Base-by-base conservation (phyloP, 106 monocot species). In the Dendrobium officinale region DNA sequence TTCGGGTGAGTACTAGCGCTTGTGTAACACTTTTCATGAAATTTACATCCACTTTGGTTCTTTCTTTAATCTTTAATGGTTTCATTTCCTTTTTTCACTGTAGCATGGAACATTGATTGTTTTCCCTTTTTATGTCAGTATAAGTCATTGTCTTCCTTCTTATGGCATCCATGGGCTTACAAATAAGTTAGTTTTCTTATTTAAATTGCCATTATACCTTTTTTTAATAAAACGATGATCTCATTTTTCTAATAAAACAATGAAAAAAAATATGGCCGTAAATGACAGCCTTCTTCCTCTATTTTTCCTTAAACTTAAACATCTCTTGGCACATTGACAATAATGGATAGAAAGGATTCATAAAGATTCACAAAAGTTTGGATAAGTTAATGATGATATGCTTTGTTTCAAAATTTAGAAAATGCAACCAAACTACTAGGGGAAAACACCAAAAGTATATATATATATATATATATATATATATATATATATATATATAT, bases 1-100 rank as follows among this genome's bases (percentile, higher is more conserved):
- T 67, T 24, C 61, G 82, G 81, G 83, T 81, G 33, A 49, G 58
- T 55, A 49, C 51, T 59, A 47, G 41, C 55, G 33, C 20, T 42
- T 73, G 78, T 77, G 9, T 20, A 56, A 76, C 20, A 67, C 77
- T n/a, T 40, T 55, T 4, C 26, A 4, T 2, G 40, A 72, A 16
- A 42, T 44, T 13, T 4, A 41, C 26, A 55, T 54, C 54, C 45
- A 10, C 5, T 31, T 66, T 18, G 6, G 15, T 67, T 67, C 6
- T 66, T 42, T 59, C 4, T 37, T 37, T 0, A 37, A 37, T 37
- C 4, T 59, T 29, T 48, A 41, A 13, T 75, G 20, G 13, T 4
- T 59, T 66, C 7, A 42, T 29, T 61, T 75, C 27, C 4, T 47
- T 42, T 42, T 66, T n/a, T 73, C 73, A 73, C 1, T 48, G 9